Evolutionary conservation across 768 basidiomycete genomes (phyloP).

Genomic region (Chalciporus sphaerocephalus): DNA sequence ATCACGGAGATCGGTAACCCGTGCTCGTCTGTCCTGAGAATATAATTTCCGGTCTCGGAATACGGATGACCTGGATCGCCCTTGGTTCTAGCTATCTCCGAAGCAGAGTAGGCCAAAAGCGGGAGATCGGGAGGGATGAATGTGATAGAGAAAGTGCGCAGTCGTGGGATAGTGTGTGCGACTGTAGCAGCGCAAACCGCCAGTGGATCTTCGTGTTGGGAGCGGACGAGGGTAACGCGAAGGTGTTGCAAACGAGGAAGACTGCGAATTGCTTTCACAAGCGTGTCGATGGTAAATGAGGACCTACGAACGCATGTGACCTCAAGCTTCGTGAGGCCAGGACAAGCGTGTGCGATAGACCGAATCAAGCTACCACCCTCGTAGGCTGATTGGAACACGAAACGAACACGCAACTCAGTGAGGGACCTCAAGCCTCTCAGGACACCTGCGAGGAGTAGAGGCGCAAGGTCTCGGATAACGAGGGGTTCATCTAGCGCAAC

Average conservation of each 20-base stretch:
- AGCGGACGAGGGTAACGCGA: slow-evolving; percentile 60
- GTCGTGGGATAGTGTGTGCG: slow-evolving; percentile 61
- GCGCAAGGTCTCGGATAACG: slow-evolving; percentile 62
- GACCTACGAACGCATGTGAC: slow-evolving; percentile 65
- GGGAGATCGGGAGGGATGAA: slow-evolving; percentile 59
- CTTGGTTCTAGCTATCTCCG: slow-evolving; percentile 36
- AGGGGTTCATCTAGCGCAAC: slow-evolving; percentile 65
- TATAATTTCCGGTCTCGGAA: slow-evolving; percentile 49
- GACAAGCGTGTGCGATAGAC: slow-evolving; percentile 62
- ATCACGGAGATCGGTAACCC: slow-evolving; percentile 54
- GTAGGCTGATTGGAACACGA: slow-evolving; percentile 68
- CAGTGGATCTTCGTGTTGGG: slow-evolving; percentile 60
- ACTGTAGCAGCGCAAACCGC: slow-evolving; percentile 56
- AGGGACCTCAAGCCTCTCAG: slow-evolving; percentile 54
- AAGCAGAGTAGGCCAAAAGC: slow-evolving; percentile 43
- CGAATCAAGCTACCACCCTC: slow-evolving; percentile 68
- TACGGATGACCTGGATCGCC: slow-evolving; percentile 25
- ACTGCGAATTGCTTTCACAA: slow-evolving; percentile 57
- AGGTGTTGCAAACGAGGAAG: slow-evolving; percentile 63
- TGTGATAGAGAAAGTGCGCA: slow-evolving; percentile 58
- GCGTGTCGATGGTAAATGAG: slow-evolving; percentile 57
- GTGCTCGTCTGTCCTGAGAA: slow-evolving; percentile 56
- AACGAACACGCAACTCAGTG: slow-evolving; percentile 57
- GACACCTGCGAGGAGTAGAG: slow-evolving; percentile 55
- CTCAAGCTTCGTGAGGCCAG: slow-evolving; percentile 58